Evolutionary conservation across 768 basidiomycete genomes (phyloP), one percentile per base, ranked within the genome.

Genomic region (Mycena epipterygia): DNA sequence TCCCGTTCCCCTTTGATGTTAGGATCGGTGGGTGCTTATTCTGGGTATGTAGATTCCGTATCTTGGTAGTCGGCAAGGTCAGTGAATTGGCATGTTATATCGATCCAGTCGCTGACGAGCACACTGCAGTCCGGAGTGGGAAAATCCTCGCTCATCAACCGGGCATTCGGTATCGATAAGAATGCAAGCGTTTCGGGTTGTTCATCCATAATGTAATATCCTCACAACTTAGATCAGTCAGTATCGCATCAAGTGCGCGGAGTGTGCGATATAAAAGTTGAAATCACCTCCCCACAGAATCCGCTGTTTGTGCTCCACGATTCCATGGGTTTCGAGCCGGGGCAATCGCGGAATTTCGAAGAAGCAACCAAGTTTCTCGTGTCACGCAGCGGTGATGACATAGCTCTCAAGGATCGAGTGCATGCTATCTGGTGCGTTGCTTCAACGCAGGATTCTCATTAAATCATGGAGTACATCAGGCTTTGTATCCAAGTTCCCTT

Each of bases 321-420:
- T 48, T 66, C 64, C 17, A 46, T 57, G 56, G 64, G 64, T 41
- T 66, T 66, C 55, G 64, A 66, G 56, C 55, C 53, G 2, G 64
- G 64, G 9, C 32, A 66, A 25, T 39, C 2, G 8, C 9, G 29
- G 30, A 57, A 37, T 44, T 37, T 57, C 32, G 64, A 66, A 21
- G 21, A 12, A 9, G 64, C 64, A n/a, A 66, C 48, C 46, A n/a
- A 5, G 21, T 66, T 66, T 49, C 64, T 66, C 14, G 44, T 29
- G n/a, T 37, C 30, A 14, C 64, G 55, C 8, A 37, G 35, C 35
- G 33, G 44, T 11, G 53, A 13, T 4, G 16, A 11, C 6, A 25
- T 21, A 6, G 44, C 42, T 27, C 64, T 66, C 35, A 49, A 51
- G 19, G 64, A 66, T 56, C 30, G 64, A 46, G 55, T 66, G 14